A percentile compares a stretch with the other conserved stretches of the same genome.
Conservation (phyloP, 495 filamentous ascomycete species). For the Jackrogersella multiformis region DNA sequence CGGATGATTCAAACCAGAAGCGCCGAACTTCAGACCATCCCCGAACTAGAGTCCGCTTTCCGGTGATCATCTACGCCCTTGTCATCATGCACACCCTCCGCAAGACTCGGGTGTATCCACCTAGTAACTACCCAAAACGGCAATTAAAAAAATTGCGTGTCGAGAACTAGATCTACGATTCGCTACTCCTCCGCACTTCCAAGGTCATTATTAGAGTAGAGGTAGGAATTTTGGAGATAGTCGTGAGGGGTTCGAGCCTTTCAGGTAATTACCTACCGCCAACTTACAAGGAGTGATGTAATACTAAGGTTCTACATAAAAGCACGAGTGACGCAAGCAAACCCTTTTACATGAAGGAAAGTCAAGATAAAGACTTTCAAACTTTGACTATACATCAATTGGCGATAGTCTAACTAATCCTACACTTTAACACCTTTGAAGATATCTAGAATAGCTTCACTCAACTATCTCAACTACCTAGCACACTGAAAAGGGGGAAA, state of each 20-base stretch:
- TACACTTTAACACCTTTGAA: not conserved
- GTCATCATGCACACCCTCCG: conserved; percentile 10
- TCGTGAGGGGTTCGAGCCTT: conserved; percentile 21
- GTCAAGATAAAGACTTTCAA: not conserved
- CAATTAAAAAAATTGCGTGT: not conserved
- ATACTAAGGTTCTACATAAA: conserved; percentile 24
- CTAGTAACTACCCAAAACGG: conserved; percentile 8
- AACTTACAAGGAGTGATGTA: conserved; percentile 22
- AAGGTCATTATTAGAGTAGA: not conserved
- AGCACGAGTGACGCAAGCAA: conserved; percentile 25
- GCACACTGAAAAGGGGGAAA: not conserved
- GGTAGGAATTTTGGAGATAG: conserved; percentile 18
- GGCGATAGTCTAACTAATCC: not conserved
- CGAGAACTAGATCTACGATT: conserved; percentile 10
- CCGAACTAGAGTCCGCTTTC: conserved; percentile 30
- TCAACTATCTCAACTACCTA: not conserved
- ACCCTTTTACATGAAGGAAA: not conserved
- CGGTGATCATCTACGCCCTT: conserved; percentile 36
- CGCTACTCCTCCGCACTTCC: conserved; percentile 19
- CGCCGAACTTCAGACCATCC: not conserved
- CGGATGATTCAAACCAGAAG: not conserved
- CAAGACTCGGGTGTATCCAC: conserved; percentile 8
- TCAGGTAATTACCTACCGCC: conserved; percentile 25
- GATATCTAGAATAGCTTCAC: conserved; percentile 4
- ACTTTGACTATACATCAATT: not conserved